Evolutionary conservation across 495 filamentous ascomycete species (phyloP).

Genomic region (Diplogelasinospora grovesii): DNA sequence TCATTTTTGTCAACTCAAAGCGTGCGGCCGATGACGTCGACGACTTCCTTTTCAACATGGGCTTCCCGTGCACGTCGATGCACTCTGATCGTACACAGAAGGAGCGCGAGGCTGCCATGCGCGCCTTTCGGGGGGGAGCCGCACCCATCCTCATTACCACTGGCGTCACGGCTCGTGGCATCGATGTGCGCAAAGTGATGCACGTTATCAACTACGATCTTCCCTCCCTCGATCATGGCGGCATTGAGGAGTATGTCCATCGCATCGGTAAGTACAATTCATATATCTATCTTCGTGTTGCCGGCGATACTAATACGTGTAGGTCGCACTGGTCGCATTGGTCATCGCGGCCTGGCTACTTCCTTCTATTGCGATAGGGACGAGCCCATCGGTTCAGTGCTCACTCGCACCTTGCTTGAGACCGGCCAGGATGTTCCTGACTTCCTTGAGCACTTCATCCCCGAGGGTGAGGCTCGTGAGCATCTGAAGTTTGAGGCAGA

Average conservation of each 20-base stretch:
- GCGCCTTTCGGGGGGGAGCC: constrained; percentile 68
- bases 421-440: constrained; percentile 71
- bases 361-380: constrained; percentile 77
- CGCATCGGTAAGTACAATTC: constrained; percentile 71
- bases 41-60: constrained; percentile 75
- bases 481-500: constrained; percentile 56
- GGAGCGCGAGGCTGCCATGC: constrained; percentile 91
- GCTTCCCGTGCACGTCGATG: constrained; percentile 76
- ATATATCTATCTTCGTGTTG: neutral
- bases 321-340: constrained; percentile 93
- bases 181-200: constrained; percentile 79
- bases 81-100: constrained; percentile 81
- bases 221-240: constrained; percentile 61
- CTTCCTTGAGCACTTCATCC: constrained; percentile 62
- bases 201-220: constrained; percentile 93
- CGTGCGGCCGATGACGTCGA: constrained; percentile 70
- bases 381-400: constrained; percentile 55
- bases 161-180: constrained; percentile 78
- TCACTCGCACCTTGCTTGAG: constrained; percentile 77
- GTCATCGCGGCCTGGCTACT: constrained; percentile 75
- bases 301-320: constrained; percentile 16
- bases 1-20: constrained; percentile 87
- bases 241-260: constrained; percentile 89
- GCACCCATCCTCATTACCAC: constrained; percentile 79
- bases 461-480: constrained; percentile 39